Evolutionary conservation across 495 filamentous ascomycete species (phyloP), one percentile per base, ranked within the genome.

Genomic region (Penicillium paradoxum): DNA sequence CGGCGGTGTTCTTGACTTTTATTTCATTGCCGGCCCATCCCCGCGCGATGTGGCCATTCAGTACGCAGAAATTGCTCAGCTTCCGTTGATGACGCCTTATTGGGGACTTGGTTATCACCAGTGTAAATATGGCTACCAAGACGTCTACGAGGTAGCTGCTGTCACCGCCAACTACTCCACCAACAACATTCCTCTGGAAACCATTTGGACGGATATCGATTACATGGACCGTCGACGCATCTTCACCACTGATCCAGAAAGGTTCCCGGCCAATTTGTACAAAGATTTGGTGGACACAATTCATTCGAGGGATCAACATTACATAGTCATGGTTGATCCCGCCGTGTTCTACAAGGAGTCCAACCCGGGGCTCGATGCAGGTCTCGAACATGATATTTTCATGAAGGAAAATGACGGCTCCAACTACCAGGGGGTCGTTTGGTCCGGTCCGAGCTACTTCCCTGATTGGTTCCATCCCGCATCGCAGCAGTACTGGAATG

Each of bases 51-150:
- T 81, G 14, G 75, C 78, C 17, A 65, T 66, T 45, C 70, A 75
- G 11, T 81, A 78, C 52, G 69, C 76, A 24, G 49, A 60, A 25
- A 65, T 69, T 27, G 70, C 73, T 49, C 77, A 72, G 6, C 54
- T 77, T 4, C 79, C 79, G 9, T 72, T 69, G 6, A 77, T 82
- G 75, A 76, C 80, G 47, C 73, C 74, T 53, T 81, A 80, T 54
- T 81, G 62, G 45, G 71, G 71, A 7, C 77, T 81, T 56, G 79
- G 79, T 19, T 81, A 68, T 58, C 79, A 83, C 54, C 79, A 83
- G 54, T 81, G 78, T 55, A 65, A 77, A 49, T 83, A 77, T 70
- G 79, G 79, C 18, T 83, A 83, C 55, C 60, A 65, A 24, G 79
- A 79, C 54, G 78, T 74, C 70, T 70, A 65, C 9, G 61, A 61